These are phyloP conservation scores for Rubroboletus satanas DNA, from an alignment of 768 basidiomycete species.

Conservation along the genomic window DNA sequence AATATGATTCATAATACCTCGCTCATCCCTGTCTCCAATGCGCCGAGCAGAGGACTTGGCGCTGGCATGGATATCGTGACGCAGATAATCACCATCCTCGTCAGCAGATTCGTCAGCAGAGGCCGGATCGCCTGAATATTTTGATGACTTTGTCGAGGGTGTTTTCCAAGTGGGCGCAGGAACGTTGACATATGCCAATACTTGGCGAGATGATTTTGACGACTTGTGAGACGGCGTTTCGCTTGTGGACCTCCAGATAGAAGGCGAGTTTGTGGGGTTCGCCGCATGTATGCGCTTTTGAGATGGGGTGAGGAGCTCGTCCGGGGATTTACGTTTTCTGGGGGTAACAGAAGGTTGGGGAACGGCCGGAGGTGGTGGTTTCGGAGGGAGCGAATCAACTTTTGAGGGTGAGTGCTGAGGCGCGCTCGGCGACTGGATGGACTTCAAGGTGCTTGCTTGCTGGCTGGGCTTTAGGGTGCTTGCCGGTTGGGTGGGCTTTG, in stretches of 20 bases:
- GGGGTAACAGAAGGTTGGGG: conserved; percentile 45
- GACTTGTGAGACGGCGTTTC: conserved; percentile 26
- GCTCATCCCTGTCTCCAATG: conserved; percentile 73
- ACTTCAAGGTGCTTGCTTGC: conserved; percentile 6
- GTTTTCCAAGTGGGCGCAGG: conserved; percentile 30
- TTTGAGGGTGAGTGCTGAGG: conserved; percentile 17
- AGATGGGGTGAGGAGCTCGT: conserved; percentile 57
- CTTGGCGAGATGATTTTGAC: conserved; percentile 30
- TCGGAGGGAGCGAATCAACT: conserved; percentile 13
- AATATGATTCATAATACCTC: conserved; percentile 41
- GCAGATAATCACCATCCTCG: conserved; percentile 31
- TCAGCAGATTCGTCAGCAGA: conserved; percentile 58
- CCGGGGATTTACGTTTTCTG: conserved; percentile 64
- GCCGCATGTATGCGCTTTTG: conserved; percentile 50
- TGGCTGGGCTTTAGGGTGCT: conserved; percentile 13
- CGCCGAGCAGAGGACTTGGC: conserved; percentile 51
- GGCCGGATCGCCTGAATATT: conserved; percentile 37
- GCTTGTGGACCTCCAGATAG: conserved; percentile 13
- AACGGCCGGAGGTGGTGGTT: conserved; percentile 4
- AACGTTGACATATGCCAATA: conserved; percentile 33
- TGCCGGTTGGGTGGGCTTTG: conserved; percentile 17
- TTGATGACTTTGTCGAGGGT: conserved; percentile 23
- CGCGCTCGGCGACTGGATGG: conserved; percentile 12
- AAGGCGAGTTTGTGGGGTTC: conserved; percentile 9
- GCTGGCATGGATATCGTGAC: conserved; percentile 28